These are phyloP conservation scores for Phoenix dactylifera DNA, from an alignment of 176 grass and related monocot species.

Conservation along the genomic window DNA sequence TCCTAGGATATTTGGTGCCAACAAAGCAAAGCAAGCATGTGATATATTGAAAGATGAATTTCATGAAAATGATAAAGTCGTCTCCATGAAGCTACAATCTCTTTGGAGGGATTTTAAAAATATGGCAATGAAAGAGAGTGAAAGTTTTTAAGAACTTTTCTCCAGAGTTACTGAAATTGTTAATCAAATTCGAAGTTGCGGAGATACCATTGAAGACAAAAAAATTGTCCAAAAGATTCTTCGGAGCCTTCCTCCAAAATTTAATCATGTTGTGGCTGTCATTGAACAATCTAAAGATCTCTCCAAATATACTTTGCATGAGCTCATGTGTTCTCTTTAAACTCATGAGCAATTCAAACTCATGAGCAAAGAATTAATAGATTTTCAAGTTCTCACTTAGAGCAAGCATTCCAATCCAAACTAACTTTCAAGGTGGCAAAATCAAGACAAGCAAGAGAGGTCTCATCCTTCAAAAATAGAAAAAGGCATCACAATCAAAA, in stretches of 20 bases:
- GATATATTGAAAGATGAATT: neutral
- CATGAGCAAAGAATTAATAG: neutral
- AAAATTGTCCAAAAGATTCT: neutral
- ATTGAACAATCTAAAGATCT: conserved; percentile 3
- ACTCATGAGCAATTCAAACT: neutral
- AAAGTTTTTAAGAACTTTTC: neutral
- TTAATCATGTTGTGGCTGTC: neutral
- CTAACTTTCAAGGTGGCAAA: too few species aligned
- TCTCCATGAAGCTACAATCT: neutral
- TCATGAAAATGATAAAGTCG: neutral
- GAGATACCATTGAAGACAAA: neutral
- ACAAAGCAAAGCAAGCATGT: neutral
- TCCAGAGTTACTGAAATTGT: neutral
- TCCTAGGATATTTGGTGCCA: neutral
- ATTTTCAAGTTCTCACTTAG: too few species aligned
- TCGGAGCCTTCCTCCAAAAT: neutral
- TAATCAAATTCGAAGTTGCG: neutral
- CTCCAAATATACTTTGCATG: too few species aligned
- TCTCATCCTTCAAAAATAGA: too few species aligned
- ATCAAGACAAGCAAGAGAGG: too few species aligned
- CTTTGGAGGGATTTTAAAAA: conserved; percentile 1
- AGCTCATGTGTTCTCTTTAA: neutral
- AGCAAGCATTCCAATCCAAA: too few species aligned
- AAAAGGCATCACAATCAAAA: too few species aligned
- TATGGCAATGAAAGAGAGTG: neutral